A percentile compares a stretch with the other conserved stretches of the same genome.
Conservation (phyloP, 768 basidiomycete genomes). For the Suillus spraguei region DNA sequence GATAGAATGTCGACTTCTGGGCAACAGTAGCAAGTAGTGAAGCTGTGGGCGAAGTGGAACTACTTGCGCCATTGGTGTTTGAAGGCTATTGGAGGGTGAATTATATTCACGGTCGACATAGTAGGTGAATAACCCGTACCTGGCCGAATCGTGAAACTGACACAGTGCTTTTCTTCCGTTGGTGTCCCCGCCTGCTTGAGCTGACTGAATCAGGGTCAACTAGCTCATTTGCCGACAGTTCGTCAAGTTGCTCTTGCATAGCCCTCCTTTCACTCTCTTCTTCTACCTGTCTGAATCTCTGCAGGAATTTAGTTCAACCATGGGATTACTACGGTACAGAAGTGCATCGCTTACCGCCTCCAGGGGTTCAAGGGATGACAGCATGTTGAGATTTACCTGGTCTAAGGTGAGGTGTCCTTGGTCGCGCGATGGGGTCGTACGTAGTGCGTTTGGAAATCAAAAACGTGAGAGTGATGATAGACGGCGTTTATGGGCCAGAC, state of each 20-base stretch:
- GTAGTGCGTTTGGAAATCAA: background rate
- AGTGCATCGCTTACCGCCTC: slow-evolving; percentile 30
- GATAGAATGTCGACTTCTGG: slow-evolving; percentile 50
- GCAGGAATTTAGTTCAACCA: background rate
- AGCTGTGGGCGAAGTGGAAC: slow-evolving; percentile 23
- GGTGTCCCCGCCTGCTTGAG: slow-evolving; percentile 33
- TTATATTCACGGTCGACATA: slow-evolving; percentile 8
- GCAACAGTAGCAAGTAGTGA: slow-evolving; percentile 43
- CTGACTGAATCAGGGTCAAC: slow-evolving; percentile 21
- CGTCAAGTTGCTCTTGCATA: slow-evolving; percentile 30
- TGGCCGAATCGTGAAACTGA: slow-evolving; percentile 65
- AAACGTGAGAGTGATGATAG: slow-evolving; percentile 10
- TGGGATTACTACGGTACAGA: slow-evolving; percentile 2
- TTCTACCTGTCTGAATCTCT: slow-evolving; percentile 65
- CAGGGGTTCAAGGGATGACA: slow-evolving; percentile 26
- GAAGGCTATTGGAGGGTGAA: slow-evolving; percentile 16
- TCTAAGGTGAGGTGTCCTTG: background rate
- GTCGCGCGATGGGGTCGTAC: background rate
- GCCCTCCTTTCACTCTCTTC: slow-evolving; percentile 56
- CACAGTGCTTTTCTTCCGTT: slow-evolving; percentile 48
- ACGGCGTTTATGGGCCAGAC: background rate
- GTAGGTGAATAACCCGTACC: slow-evolving; percentile 36
- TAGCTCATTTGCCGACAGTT: slow-evolving; percentile 19
- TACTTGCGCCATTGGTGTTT: slow-evolving; percentile 26
- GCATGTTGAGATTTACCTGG: slow-evolving; percentile 19